Base-by-base conservation (phyloP, 306 rosid genomes). In the Quercus alba region DNA sequence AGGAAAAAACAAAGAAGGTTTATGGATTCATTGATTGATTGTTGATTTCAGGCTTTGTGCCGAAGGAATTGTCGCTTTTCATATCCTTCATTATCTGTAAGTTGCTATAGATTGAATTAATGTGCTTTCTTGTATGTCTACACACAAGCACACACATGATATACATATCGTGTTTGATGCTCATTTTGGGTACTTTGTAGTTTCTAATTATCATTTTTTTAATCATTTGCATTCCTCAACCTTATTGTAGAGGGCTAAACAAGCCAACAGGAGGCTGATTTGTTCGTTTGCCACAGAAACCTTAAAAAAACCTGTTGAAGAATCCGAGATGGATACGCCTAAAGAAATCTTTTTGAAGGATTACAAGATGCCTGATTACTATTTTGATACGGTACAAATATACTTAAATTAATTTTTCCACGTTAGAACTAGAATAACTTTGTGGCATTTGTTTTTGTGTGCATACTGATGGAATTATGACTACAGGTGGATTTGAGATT, bases 261-360 rank as follows among this genome's bases (percentile, higher is more conserved):
- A 83, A 83, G 75, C 52, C 41, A 85, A 86, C 79, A 80, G 88
- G 84, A 90, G 90, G 86, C 75, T 88, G 66, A 84, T 86, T 84
- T 93, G 98, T 89, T 88, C 92, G 2, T 97, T 89, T 88, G 91
- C 99, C 68, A 87, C 94, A 20, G 93, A 89, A 80, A 74, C 84
- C 28, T 86, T 81, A 73, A 71, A 84, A 56, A 93, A 88, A 83
- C 81, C 88, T 81, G 86, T 76, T 78, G 97, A 93, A 86, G 93
- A 91, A 77, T 77, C 92, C 56, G 75, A 88, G 77, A 95, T 95
- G 99, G 97, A 74, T 81, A 1, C 83, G 26, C 99, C 97, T 20
- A 95, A 80, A 55, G 98, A 95, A 88, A 90, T 95, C 70, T 90
- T 93, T 86, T 89, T 95, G 87, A 93, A 91, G 86, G 97, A 95